Evolutionary conservation across 2,329 filamentous ascomycete species (phyloP), one percentile per base, ranked within the genome.

Genomic region (Alternaria sp.): DNA sequence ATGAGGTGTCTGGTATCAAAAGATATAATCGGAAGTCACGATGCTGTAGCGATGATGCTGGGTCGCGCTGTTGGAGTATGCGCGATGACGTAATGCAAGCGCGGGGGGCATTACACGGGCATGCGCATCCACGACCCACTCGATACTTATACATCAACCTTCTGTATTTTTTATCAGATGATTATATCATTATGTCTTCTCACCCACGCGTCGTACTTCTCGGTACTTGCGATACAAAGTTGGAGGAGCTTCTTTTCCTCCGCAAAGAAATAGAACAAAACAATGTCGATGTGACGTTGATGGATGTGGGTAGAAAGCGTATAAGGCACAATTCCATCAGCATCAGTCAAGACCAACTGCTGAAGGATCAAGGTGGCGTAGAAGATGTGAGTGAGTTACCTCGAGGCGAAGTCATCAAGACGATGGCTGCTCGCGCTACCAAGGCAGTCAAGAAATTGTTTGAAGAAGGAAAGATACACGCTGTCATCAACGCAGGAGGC

Each of bases 171-270:
- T 13, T 15, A n/a, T n/a, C 11, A 21, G 17, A 32, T 13, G 15
- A 23, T 11, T n/a, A 5, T 28, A 15, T 13, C 23, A 23, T 4
- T 11, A 73, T 72, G 70, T 44, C 50, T 36, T 43, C 56, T 9
- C 28, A 32, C 21, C 52, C 69, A 15, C 59, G 63, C 78, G 83
- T 90, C 56, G 80, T 86, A 54, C 77, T 90, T 13, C 75, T 91
- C 21, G 89, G 89, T 19, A 91, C 88, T 13, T 88, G 86, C 71
- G 89, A 91, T 71, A 90, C 88, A 30, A 91, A 91, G 73, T 80
- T 88, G 11, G 75, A 84, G 6, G 88, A 91, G 72, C 81, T 89
- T 1, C 76, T 86, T 4, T 89, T 85, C 71, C 78, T 89, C 3
- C 83, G 83, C 50, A 75, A 82, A 4, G 80, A 82, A 43, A 84